These are phyloP conservation scores for Fusarium sp. DNA, from an alignment of 2,329 filamentous ascomycete genomes.

Conservation along the genomic window DNA sequence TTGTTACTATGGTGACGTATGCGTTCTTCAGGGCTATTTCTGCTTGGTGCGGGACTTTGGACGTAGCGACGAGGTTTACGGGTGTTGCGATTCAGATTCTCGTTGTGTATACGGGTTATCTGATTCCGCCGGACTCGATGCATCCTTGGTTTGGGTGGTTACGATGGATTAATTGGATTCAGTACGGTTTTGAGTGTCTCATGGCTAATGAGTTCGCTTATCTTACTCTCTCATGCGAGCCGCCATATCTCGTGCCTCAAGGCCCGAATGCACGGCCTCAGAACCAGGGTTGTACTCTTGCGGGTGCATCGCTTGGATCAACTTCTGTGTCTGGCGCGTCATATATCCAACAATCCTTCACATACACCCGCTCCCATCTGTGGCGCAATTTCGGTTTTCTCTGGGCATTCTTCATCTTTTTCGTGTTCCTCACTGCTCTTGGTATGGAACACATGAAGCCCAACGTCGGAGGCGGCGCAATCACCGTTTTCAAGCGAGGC, in stretches of 20 bases:
- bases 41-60: constrained; percentile 68
- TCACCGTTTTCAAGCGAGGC: constrained; percentile 72
- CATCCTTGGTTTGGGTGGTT: constrained; percentile 74
- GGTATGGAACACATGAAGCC: constrained; percentile 75
- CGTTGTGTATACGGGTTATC: constrained; percentile 75
- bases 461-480: constrained; percentile 68
- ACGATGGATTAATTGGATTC: constrained; percentile 74
- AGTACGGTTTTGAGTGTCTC: constrained; percentile 77
- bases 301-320: constrained; percentile 59
- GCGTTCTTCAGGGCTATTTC: constrained; percentile 70
- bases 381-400: constrained; percentile 85
- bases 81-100: constrained; percentile 70
- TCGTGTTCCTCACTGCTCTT: constrained; percentile 76
- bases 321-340: constrained; percentile 63
- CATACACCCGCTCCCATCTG: constrained; percentile 67
- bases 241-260: constrained; percentile 68
- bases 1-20: constrained; percentile 67
- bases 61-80: constrained; percentile 71
- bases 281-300: constrained; percentile 67
- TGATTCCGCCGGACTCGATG: constrained; percentile 68
- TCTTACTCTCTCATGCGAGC: constrained; percentile 68
- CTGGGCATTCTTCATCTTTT: constrained; percentile 79
- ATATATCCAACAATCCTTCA: constrained; percentile 66
- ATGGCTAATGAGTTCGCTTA: constrained; percentile 72
- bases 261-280: constrained; percentile 45